phyloP scores from a whole-genome alignment of 2,329 filamentous ascomycete genomes.

The Aotearoamyces nothofagi region DNA sequence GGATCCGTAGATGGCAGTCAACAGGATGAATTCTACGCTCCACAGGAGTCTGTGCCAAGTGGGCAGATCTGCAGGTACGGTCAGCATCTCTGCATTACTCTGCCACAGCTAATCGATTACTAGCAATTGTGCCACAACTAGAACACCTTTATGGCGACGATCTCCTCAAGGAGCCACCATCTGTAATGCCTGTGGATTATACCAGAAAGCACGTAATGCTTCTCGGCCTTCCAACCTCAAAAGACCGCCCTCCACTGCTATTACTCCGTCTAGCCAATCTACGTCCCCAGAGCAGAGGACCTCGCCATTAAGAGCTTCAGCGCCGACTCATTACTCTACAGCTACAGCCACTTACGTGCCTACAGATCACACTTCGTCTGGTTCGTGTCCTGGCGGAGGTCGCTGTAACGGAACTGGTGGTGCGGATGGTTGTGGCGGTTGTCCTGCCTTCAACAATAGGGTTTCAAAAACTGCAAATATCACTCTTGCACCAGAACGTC shows the following conservation, averaged over 20 bases:
- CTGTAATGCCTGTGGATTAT: conserved; percentile 93
- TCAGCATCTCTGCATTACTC: not conserved
- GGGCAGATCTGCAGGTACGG: conserved; percentile 61
- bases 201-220: conserved; percentile 85
- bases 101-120: conserved; percentile 6
- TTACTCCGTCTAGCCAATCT: conserved; percentile 16
- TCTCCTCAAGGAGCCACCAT: conserved; percentile 89
- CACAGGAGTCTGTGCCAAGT: no score
- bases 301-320: conserved; percentile 19
- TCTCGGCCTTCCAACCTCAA: conserved; percentile 83
- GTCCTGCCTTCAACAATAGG: conserved; percentile 93
- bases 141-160: conserved; percentile 86
- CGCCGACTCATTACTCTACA: conserved; percentile 20
- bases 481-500: conserved; percentile 27
- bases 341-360: conserved; percentile 56
- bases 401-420: conserved; percentile 94
- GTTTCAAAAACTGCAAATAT: conserved; percentile 76
- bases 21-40: no score
- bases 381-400: conserved; percentile 91
- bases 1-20: no score
- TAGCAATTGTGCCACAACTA: conserved; percentile 90
- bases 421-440: conserved; percentile 87
- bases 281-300: conserved; percentile 12
- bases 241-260: conserved; percentile 46
- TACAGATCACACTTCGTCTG: conserved; percentile 57